These are phyloP conservation scores for Starmerella powellii DNA, from an alignment of 805 yeast genomes.

Conservation along the genomic window DNA sequence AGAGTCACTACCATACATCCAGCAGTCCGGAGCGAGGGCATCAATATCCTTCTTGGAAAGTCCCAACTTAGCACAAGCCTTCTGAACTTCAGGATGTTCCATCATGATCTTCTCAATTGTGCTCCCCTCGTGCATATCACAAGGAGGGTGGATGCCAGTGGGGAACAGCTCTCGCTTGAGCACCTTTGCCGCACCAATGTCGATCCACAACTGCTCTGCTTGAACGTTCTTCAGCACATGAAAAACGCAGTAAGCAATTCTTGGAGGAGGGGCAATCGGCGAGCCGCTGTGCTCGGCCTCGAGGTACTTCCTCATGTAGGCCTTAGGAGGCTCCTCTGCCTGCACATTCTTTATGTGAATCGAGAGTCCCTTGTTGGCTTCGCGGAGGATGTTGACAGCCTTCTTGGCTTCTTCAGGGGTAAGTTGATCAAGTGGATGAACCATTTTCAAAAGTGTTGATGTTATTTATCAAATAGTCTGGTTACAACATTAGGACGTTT, in stretches of 20 bases:
- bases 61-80: conserved; percentile 78
- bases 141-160: conserved; percentile 56
- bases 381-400: conserved; percentile 23
- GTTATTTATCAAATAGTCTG: no score
- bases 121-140: conserved; percentile 40
- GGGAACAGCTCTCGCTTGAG: conserved; percentile 46
- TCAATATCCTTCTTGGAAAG: conserved; percentile 17
- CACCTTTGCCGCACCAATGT: conserved; percentile 49
- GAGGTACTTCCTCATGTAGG: conserved; percentile 52
- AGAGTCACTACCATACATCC: conserved; percentile 76
- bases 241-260: conserved; percentile 58
- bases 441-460: neutral
- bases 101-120: conserved; percentile 16
- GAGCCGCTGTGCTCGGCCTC: conserved; percentile 49
- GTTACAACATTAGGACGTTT: no score
- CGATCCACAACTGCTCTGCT: conserved; percentile 61
- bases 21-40: conserved; percentile 27
- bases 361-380: conserved; percentile 24
- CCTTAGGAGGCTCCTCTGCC: conserved; percentile 60
- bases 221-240: conserved; percentile 38
- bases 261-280: conserved; percentile 44
- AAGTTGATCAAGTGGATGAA: conserved; percentile 30
- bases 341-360: conserved; percentile 28
- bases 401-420: conserved; percentile 24
- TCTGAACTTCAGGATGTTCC: conserved; percentile 82